These are phyloP conservation scores for Globisporangium ultimum DNA, from an alignment of 352 stramenopile genomes.

Conservation along the genomic window DNA sequence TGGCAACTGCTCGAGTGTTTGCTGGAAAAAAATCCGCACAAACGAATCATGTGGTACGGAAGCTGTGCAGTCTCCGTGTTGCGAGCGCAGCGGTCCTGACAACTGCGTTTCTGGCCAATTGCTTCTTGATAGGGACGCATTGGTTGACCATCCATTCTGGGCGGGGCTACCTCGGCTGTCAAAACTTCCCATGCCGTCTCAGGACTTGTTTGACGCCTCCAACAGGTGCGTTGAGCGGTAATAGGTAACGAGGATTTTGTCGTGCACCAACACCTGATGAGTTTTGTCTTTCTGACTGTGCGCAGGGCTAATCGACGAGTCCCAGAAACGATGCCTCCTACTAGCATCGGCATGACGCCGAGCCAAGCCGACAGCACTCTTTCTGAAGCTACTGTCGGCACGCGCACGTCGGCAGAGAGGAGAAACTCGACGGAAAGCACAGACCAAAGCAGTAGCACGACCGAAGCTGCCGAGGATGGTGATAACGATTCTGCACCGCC, in stretches of 20 bases:
- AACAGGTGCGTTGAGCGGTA: constrained; percentile 3
- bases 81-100: neutral
- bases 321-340: neutral
- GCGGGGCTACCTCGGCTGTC: constrained; percentile 19
- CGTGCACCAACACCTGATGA: neutral
- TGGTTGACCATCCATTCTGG: constrained; percentile 77
- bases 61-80: too few species aligned
- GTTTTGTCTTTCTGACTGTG: neutral
- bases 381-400: neutral
- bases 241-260: neutral
- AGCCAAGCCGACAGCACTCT: neutral
- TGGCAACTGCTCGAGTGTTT: constrained; percentile 51
- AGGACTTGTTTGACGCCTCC: constrained; percentile 53
- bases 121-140: constrained; percentile 38
- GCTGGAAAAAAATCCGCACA: constrained; percentile 67
- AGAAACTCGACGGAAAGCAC: constrained; percentile 1
- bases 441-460: constrained; percentile 16
- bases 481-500: neutral
- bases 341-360: neutral
- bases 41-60: constrained; percentile 70
- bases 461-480: constrained; percentile 14
- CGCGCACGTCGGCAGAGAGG: neutral
- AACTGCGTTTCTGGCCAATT: constrained; percentile 15
- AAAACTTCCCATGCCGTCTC: constrained; percentile 41
- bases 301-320: constrained; percentile 1